Evolutionary conservation across 257 asterid genomes (phyloP), one percentile per base, ranked within the genome.

Genomic region (Lavandula angustifolia): DNA sequence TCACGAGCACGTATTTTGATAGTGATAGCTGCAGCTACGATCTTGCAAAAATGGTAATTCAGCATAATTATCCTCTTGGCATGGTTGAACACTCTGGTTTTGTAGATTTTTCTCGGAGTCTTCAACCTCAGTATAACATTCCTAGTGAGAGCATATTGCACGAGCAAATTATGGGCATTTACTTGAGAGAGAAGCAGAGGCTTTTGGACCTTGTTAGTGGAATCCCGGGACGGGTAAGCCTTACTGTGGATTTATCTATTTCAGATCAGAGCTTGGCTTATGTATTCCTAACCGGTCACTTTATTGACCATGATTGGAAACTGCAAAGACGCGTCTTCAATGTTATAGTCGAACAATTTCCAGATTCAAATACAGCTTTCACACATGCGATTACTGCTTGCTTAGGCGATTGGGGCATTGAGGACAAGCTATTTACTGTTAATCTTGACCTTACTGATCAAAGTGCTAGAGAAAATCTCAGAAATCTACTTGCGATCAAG

Each of bases 41-140:
- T 9, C 85, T 89, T 58, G 90, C 94, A 1, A 87, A 80, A 73
- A 82, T 92, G 96, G 79, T 92, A 14, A 79, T 92, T 63, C 87
- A 65, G 75, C 97, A 89, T 49, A 87, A 80, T 49, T 92, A 89
- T 76, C 91, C 97, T 12, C 87, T 92, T 57, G 74, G 75, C 67
- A 80, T 92, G 80, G 91, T 82, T 60, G 92, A 85, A 40, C 84
- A 85, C 12, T 9, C 88, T 10, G 92, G 87, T 16, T 92, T 92
- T 67, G 33, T 73, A 40, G 64, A 78, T 65, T 83, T 92, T 74
- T 81, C 78, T 11, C 75, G 58, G 55, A 63, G 81, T 60, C 88
- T 92, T 54, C 86, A 90, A 64, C 90, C 97, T 7, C 80, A 72
- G 70, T 84, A 81, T 75, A 82, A 62, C 68, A 38, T 72, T 48